Percentiles rank a stretch among this genome's conserved stretches.
phyloP scores from a whole-genome alignment of 2,329 filamentous ascomycete genomes.

The Aplosporella prunicola region DNA sequence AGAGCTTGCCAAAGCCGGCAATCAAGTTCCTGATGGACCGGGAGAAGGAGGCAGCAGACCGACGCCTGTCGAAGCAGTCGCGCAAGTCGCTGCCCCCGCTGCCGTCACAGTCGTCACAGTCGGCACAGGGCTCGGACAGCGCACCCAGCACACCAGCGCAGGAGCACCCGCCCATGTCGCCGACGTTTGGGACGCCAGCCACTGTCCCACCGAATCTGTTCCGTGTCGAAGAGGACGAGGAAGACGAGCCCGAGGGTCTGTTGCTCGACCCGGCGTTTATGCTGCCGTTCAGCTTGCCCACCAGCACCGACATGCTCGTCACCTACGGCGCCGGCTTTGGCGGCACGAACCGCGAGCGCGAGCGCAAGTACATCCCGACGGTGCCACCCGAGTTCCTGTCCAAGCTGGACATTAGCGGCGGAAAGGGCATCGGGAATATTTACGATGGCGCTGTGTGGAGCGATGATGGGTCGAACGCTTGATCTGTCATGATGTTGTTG shows the following conservation, averaged over 20 bases:
- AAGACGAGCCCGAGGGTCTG: slow-evolving; percentile 63
- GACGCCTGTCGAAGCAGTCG: slow-evolving; percentile 10
- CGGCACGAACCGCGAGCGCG: slow-evolving; percentile 80
- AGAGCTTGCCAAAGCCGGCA: slow-evolving; percentile 76
- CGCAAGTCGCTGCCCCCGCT: slow-evolving; percentile 9
- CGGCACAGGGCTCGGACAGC: no score
- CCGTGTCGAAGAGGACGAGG: slow-evolving; percentile 45
- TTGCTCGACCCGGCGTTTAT: slow-evolving; percentile 84
- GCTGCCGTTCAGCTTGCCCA: slow-evolving; percentile 89
- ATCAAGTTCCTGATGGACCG: slow-evolving; percentile 76
- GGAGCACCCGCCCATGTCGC: slow-evolving; percentile 4
- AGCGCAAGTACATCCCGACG: slow-evolving; percentile 90
- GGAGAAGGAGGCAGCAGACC: slow-evolving; percentile 59
- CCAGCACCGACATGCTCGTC: slow-evolving; percentile 93
- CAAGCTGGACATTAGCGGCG: slow-evolving; percentile 59
- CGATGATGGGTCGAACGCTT: slow-evolving; percentile 6
- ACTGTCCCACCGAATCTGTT: slow-evolving; percentile 1
- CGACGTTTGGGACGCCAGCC: background rate
- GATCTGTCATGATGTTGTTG: no score
- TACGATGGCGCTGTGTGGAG: slow-evolving; percentile 10
- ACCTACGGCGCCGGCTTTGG: slow-evolving; percentile 93
- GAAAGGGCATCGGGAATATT: slow-evolving; percentile 20
- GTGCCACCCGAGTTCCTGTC: slow-evolving; percentile 88
- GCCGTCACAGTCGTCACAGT: background rate
- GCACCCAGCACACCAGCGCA: slow-evolving; percentile 1